A percentile compares a stretch with the other conserved stretches of the same genome.
These are phyloP conservation scores for Mucor plumbeus DNA, from an alignment of 371 early-diverging fungal species.

Conservation along the genomic window DNA sequence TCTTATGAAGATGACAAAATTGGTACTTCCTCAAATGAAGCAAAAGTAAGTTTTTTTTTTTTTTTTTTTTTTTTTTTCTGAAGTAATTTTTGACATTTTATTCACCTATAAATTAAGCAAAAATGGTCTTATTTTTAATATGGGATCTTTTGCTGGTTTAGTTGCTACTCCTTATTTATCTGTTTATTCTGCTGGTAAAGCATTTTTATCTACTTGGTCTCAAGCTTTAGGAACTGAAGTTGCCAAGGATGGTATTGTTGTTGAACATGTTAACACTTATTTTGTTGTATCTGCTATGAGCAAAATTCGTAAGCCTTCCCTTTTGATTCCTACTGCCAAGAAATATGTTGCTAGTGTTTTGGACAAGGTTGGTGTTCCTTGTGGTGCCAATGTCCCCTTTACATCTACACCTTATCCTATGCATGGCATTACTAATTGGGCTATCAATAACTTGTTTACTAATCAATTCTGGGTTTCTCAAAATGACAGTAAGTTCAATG, in stretches of 20 bases:
- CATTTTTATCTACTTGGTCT: conserved; percentile 91
- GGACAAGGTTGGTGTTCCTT: conserved; percentile 74
- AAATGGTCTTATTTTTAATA: conserved; percentile 89
- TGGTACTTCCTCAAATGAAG: conserved; percentile 82
- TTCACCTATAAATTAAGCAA: conserved; percentile 46
- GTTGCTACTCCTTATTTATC: conserved; percentile 89
- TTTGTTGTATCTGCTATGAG: conserved; percentile 94
- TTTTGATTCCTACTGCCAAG: conserved; percentile 83
- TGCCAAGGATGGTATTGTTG: conserved; percentile 72
- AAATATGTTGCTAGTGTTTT: conserved; percentile 81
- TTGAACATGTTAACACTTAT: conserved; percentile 92
- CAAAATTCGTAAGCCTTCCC: conserved; percentile 82
- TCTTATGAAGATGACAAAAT: conserved; percentile 83
- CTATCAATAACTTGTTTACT: conserved; percentile 67
- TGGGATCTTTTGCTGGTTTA: conserved; percentile 92
- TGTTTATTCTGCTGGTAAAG: conserved; percentile 94
- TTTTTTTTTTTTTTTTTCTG: no score
- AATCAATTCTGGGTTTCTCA: conserved; percentile 69
- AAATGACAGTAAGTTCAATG: conserved; percentile 54
- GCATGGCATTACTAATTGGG: conserved; percentile 84
- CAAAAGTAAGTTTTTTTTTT: conserved; percentile 39
- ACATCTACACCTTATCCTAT: conserved; percentile 82
- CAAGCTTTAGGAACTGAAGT: conserved; percentile 90
- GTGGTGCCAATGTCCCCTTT: conserved; percentile 71
- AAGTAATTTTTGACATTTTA: neutral